Base-by-base conservation (phyloP, 2,329 filamentous ascomycete species). In the Aspergillus pseudoviridinutans region DNA sequence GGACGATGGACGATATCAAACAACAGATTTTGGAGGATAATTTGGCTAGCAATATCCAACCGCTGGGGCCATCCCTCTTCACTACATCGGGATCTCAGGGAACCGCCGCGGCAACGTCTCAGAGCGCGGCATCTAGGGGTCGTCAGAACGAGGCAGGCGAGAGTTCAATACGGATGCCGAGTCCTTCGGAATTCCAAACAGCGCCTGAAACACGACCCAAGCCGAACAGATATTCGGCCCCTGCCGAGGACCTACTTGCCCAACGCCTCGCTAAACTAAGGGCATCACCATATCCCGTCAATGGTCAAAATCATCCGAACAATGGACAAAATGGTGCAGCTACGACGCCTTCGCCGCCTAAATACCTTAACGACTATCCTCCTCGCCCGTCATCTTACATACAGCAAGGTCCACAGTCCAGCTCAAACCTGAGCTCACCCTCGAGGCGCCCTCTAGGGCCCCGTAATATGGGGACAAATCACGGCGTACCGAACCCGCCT, bases 241-340 rank as follows among this genome's bases (percentile, higher is more conserved):
- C 71, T 9, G 60, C 64, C 2, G 67, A 69, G 3, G 77, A 79
- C 62, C 58, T 67, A 28, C 67, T 79, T 41, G 71, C 74, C 12
- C 71, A 76, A 58, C 69, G 77, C n/a, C 77, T 79, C 61, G 74
- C 76, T 10, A 71, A 64, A 51, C 60, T 78, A 29, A 74, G 69
- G 50, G 64, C 69, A 22, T 68, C 68, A 50, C 59, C 62, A 20
- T 58, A 61, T 42, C n/a, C 57, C 22, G 54, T 50, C 27, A 59
- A 56, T 29, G 61, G 59, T 24, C 50, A 57, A 51, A 56, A 27
- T 35, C 32, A 58, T 42, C 38, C 51, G 14, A 49, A 44, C 8
- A 57, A 53, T 25, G 59, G 61, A n/a, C 56, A 58, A 51, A 63
- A 58, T 22, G 56, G 49, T n/a, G 52, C 50, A 22, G 22, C 49